Evolutionary conservation across 257 asterid species (phyloP).

Genomic region (Solanum chiquidenum): DNA sequence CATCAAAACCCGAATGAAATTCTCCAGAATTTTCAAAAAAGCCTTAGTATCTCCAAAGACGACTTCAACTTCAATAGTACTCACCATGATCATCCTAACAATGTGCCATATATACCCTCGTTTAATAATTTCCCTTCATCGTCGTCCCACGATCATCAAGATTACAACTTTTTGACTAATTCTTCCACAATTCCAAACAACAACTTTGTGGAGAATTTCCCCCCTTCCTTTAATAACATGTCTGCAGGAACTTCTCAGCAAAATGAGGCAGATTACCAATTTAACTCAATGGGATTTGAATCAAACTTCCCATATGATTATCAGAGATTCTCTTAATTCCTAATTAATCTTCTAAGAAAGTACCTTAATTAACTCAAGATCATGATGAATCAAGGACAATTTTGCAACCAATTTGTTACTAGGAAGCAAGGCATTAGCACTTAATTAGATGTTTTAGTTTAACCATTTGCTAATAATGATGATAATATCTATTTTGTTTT

Average conservation of each 20-base stretch:
- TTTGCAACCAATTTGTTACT: neutral
- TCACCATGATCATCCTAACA: slow-evolving; percentile 9
- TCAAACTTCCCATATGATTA: slow-evolving; percentile 26
- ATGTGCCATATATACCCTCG: slow-evolving; percentile 5
- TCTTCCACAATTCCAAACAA: neutral
- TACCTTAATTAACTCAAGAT: neutral
- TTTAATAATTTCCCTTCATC: slow-evolving; percentile 4
- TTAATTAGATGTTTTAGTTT: neutral
- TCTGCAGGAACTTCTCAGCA: slow-evolving; percentile 3
- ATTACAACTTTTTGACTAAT: slow-evolving; percentile 1
- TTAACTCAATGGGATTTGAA: slow-evolving; percentile 26
- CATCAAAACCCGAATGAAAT: slow-evolving; percentile 8
- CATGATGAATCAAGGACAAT: neutral
- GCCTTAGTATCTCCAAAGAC: slow-evolving; percentile 21
- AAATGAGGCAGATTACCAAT: slow-evolving; percentile 12
- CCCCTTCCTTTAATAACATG: neutral
- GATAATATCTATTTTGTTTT: neutral
- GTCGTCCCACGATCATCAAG: slow-evolving; percentile 8
- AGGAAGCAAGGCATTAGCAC: neutral
- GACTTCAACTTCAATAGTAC: slow-evolving; percentile 3
- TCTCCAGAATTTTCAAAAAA: slow-evolving; percentile 27
- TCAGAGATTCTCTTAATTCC: slow-evolving; percentile 8
- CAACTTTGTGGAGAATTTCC: neutral
- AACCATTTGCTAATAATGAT: neutral
- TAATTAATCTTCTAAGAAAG: neutral